Evolutionary conservation across 495 filamentous ascomycete genomes (phyloP).

Genomic region (Talaromyces thailandensis): DNA sequence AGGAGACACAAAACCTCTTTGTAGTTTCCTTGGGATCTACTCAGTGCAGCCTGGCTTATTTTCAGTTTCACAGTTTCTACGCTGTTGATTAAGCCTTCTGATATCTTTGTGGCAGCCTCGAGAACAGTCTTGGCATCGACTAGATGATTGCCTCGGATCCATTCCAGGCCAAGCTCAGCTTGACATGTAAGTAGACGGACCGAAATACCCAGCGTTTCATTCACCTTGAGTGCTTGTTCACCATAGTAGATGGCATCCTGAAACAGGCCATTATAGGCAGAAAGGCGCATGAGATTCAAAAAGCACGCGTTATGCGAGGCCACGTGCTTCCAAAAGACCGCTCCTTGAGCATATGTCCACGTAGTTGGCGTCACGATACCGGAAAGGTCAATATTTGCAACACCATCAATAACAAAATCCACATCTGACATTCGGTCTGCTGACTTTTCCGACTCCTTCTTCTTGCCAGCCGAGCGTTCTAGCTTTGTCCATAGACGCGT

Average conservation of each 20-base stretch:
- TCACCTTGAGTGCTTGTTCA: constrained; percentile 75
- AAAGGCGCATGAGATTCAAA: constrained; percentile 63
- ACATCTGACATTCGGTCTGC: constrained; percentile 22
- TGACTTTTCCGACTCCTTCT: constrained; percentile 20
- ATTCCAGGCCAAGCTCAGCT: constrained; percentile 55
- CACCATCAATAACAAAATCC: constrained; percentile 30
- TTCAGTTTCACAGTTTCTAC: constrained; percentile 38
- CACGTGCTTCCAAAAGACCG: constrained; percentile 75
- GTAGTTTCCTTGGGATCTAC: constrained; percentile 28
- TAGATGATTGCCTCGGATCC: constrained; percentile 51
- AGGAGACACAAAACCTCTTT: constrained; percentile 41
- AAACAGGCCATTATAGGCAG: constrained; percentile 74
- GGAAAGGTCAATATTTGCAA: constrained; percentile 34
- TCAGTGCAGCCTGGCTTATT: constrained; percentile 34
- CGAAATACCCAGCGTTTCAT: constrained; percentile 54
- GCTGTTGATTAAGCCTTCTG: constrained; percentile 30
- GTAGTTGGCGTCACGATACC: constrained; percentile 16
- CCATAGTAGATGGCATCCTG: constrained; percentile 86
- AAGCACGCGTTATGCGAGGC: constrained; percentile 60
- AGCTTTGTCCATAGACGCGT: constrained; percentile 63
- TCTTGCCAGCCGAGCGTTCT: constrained; percentile 39
- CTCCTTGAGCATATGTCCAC: constrained; percentile 38
- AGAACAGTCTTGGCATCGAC: constrained; percentile 55
- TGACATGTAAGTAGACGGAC: constrained; percentile 42
- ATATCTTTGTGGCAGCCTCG: constrained; percentile 34